Evolutionary conservation across 2,329 filamentous ascomycete genomes (phyloP), one percentile per base, ranked within the genome.

Genomic region (Fusarium anguioides): DNA sequence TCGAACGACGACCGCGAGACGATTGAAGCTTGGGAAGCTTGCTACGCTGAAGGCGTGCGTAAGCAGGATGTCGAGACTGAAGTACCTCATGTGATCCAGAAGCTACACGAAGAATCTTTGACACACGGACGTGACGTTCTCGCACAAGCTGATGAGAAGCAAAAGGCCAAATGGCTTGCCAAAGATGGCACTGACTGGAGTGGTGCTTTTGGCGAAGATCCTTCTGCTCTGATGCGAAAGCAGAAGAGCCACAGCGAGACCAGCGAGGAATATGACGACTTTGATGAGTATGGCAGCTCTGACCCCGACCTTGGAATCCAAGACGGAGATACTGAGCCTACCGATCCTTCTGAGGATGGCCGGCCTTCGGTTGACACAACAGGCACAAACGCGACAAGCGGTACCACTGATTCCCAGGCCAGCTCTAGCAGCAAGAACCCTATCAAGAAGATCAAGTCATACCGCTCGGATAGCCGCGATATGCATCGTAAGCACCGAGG

Each of bases 1-100:
- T 92, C 96, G 77, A 97, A 97, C 73, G 89, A 97, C 75, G 90
- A 91, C 2, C 90, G 95, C 29, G 96, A 98, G 81, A 97, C 94
- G 0, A 97, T 93, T 67, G 95, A 98, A 80, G 92, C 91, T 0
- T 98, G 94, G 93, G 94, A 97, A 77, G 92, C 94, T 1, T 97
- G 95, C 76, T 87, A 91, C 37, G 89, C 93, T 0, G 94, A 98
- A 77, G 95, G 95, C 14, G 92, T 97, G 0, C 88, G 96, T 4
- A 80, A 84, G 15, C 86, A 89, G 54, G 85, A 88, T 26, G 93
- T 97, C 1, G 81, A 86, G 11, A 85, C 89, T 23, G 91, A 96
- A 72, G 82, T 97, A 1, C 92, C 94, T 0, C 87, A 89, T 1
- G 80, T 86, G 12, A 85, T 95, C 0, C 87, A 91, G 76, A 85